Evolutionary conservation across 305 asterid species (phyloP).

Genomic region (Solanum hybrid): DNA sequence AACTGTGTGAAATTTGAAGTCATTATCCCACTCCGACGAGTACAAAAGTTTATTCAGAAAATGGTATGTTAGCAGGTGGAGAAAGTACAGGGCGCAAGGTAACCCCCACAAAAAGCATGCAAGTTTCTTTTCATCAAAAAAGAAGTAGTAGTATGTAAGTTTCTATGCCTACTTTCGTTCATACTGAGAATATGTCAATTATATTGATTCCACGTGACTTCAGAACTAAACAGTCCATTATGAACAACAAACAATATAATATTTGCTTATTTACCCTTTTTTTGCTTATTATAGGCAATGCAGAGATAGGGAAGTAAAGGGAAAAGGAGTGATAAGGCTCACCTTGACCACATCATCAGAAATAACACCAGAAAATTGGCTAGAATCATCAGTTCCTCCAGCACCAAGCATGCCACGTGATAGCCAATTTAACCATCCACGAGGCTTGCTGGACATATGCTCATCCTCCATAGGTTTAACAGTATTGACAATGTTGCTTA

Average conservation of each 20-base stretch:
- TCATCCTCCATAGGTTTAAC: conserved; percentile 60
- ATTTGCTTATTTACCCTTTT: background rate
- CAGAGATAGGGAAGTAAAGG: background rate
- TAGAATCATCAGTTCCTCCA: conserved; percentile 86
- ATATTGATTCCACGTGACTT: background rate
- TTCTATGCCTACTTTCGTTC: background rate
- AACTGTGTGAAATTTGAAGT: background rate
- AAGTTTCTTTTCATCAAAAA: background rate
- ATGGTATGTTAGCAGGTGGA: background rate
- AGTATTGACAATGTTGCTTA: conserved; percentile 36
- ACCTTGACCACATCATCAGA: conserved; percentile 94
- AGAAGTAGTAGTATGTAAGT: background rate
- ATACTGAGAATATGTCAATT: background rate
- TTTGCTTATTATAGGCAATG: background rate
- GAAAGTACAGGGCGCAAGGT: background rate
- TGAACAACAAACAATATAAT: background rate
- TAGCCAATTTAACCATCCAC: conserved; percentile 98
- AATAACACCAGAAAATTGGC: conserved; percentile 87
- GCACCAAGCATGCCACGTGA: conserved; percentile 99
- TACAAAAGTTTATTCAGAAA: background rate
- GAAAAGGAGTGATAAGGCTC: conserved; percentile 8
- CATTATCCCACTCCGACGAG: background rate
- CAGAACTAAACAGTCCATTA: background rate
- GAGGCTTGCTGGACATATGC: conserved; percentile 60
- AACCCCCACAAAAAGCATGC: background rate